These are phyloP conservation scores for Kernera saxatilis DNA, from an alignment of 345 rosid species.

Conservation along the genomic window DNA sequence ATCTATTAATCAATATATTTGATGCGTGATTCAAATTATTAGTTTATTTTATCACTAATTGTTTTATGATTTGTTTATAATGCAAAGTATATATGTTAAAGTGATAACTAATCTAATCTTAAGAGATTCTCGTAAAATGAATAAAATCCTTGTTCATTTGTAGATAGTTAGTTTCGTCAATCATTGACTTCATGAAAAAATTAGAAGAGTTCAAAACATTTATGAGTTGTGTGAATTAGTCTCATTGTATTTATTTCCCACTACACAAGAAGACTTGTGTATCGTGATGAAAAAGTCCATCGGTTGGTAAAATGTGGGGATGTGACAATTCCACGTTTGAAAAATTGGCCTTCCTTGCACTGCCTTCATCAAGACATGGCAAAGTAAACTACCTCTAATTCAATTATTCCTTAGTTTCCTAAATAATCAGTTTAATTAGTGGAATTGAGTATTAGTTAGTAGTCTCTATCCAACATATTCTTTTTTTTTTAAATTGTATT, in stretches of 20 bases:
- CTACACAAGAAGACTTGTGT: neutral
- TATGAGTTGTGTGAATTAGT: constrained; percentile 8
- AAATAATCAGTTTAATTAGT: neutral
- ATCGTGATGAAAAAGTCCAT: constrained; percentile 2
- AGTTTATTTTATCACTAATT: too few species aligned
- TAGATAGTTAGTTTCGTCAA: neutral
- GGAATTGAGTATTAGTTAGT: neutral
- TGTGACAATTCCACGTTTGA: constrained; percentile 20
- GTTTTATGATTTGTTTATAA: too few species aligned
- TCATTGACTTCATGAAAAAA: neutral
- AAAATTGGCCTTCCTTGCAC: neutral
- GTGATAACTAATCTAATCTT: too few species aligned
- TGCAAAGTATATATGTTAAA: neutral
- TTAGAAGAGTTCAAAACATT: neutral
- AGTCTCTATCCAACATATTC: neutral
- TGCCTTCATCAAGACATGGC: constrained; percentile 1
- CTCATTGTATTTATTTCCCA: neutral
- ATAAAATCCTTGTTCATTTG: too few species aligned
- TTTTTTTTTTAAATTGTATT: neutral
- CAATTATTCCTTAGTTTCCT: neutral
- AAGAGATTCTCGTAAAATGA: neutral
- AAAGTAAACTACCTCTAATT: constrained; percentile 3
- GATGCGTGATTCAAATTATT: neutral
- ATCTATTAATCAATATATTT: neutral
- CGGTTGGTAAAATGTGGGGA: constrained; percentile 7